These are phyloP conservation scores for Trametes meyenii DNA, from an alignment of 768 basidiomycete genomes.

Conservation along the genomic window DNA sequence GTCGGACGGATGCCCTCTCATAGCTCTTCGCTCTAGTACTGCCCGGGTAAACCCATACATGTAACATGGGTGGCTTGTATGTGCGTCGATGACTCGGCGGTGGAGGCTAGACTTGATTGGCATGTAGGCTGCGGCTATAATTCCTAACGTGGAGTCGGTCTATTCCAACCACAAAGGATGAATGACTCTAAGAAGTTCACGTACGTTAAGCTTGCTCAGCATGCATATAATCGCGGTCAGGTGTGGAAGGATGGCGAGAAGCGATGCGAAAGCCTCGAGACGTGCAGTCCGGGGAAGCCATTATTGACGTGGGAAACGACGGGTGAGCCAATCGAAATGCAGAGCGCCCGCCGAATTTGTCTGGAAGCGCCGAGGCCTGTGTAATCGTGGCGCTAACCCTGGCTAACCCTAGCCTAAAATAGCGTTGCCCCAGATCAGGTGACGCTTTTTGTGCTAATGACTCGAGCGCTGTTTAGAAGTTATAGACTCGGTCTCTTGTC, in stretches of 20 bases:
- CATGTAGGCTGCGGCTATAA: no score
- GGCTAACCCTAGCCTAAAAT: neutral
- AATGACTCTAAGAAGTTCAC: no score
- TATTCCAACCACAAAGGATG: no score
- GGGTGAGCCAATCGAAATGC: slow-evolving; percentile 2
- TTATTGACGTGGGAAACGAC: slow-evolving; percentile 15
- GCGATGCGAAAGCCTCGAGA: neutral
- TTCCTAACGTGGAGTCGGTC: no score
- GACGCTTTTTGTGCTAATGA: slow-evolving; percentile 15
- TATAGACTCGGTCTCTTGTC: slow-evolving; percentile 19
- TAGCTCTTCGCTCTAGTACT: no score
- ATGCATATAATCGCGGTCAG: neutral
- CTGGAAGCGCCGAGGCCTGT: slow-evolving; percentile 4
- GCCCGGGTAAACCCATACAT: no score
- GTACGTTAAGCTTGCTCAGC: no score
- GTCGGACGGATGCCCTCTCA: no score
- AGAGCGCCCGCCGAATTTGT: neutral
- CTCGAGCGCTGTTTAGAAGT: slow-evolving; percentile 23
- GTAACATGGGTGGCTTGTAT: no score
- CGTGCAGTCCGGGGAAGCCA: slow-evolving; percentile 9
- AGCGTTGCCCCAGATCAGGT: slow-evolving; percentile 4
- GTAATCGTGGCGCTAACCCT: neutral
- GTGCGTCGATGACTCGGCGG: no score
- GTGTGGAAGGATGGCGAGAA: neutral
- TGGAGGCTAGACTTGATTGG: no score